Conservation (phyloP, 176 grass and related monocot species). For the Carex scoparia region DNA sequence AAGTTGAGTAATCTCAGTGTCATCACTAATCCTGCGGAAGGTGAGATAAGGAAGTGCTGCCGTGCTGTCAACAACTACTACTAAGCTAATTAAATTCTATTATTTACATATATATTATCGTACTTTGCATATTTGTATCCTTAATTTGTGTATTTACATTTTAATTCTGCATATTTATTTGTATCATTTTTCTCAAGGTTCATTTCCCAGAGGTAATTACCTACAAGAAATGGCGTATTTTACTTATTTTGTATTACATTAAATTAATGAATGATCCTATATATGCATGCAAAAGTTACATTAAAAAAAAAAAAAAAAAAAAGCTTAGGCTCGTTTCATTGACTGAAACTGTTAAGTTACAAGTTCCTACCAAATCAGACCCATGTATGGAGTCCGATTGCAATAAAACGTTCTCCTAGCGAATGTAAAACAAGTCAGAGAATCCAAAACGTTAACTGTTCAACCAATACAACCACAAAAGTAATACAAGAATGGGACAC, state of each 20-base stretch:
- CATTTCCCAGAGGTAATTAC: background rate
- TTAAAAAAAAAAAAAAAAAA: too few relatives aligned
- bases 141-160: background rate
- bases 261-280: background rate
- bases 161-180: background rate
- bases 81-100: background rate
- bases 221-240: background rate
- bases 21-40: constrained; percentile 21
- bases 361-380: too few relatives aligned
- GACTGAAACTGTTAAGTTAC: too few relatives aligned
- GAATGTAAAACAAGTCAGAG: too few relatives aligned
- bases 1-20: constrained; percentile 36
- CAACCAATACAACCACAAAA: too few relatives aligned
- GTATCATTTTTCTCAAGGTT: background rate
- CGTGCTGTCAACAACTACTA: constrained; percentile 24
- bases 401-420: too few relatives aligned
- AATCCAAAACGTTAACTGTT: too few relatives aligned
- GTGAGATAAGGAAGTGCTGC: constrained; percentile 39
- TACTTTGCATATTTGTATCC: background rate
- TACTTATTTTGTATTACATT: background rate
- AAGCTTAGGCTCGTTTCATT: too few relatives aligned
- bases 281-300: too few relatives aligned
- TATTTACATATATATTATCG: background rate
- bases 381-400: too few relatives aligned
- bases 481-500: too few relatives aligned